Evolutionary conservation across 2,329 filamentous ascomycete species (phyloP).

Genomic region (Didymella segeticola): DNA sequence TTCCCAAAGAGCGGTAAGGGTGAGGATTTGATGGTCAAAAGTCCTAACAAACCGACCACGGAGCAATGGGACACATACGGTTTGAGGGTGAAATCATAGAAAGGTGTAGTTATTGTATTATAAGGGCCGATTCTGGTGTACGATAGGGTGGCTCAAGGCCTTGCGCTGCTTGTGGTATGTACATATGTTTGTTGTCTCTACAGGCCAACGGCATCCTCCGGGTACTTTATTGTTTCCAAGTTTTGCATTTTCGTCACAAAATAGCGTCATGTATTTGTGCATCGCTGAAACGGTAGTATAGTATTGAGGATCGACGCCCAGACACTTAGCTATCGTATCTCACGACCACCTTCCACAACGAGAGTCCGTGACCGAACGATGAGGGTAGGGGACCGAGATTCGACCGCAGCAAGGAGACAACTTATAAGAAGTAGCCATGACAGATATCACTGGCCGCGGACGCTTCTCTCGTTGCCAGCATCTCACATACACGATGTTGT

Average conservation of each 20-base stretch:
- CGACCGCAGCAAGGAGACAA: too few species aligned
- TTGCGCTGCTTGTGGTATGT: background rate
- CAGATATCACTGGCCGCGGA: too few species aligned
- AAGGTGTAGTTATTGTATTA: background rate
- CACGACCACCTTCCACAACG: background rate
- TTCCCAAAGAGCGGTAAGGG: slow-evolving; percentile 95
- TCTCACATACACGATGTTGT: too few species aligned
- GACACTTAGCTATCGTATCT: background rate
- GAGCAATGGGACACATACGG: slow-evolving; percentile 67
- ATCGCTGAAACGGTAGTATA: background rate
- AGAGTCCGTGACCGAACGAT: background rate
- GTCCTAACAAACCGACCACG: slow-evolving; percentile 72
- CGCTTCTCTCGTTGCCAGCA: too few species aligned
- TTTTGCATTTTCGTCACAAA: too few species aligned
- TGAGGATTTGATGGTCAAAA: slow-evolving; percentile 82
- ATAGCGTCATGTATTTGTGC: too few species aligned
- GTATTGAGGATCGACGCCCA: background rate
- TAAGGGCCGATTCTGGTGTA: background rate
- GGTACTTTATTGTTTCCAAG: too few species aligned
- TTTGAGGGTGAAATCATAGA: slow-evolving; percentile 46
- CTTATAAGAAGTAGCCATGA: too few species aligned
- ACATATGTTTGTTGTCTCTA: too few species aligned
- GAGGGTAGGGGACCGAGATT: too few species aligned
- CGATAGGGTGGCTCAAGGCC: background rate
- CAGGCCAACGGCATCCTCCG: too few species aligned